Base-by-base conservation (phyloP, 2,329 filamentous ascomycete species). In the Xenoacremonium recifei region DNA sequence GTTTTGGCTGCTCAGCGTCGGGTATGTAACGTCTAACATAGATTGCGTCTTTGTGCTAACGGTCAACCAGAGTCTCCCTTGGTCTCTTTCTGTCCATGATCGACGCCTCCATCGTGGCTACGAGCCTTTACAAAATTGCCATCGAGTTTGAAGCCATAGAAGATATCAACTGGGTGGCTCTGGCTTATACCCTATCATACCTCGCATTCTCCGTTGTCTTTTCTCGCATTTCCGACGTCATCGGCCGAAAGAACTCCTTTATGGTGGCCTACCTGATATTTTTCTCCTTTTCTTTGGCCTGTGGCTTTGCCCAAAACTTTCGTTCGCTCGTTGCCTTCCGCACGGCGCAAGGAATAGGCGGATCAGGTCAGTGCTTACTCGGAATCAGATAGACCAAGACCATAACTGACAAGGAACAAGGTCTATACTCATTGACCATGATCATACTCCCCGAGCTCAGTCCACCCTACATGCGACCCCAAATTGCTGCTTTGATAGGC, bases 61-160 rank as follows among this genome's bases (percentile, higher is more conserved):
- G 7, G 35, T 38, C 17, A 10, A 16, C 17, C 27, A 80, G 75
- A 13, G 60, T 78, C 12, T 71, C 66, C 16, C 59, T 74, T 5
- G 78, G 77, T 3, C 66, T 82, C 1, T 77, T 80, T 39, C 68
- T 83, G 35, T 75, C 79, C 20, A 71, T 80, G 51, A 58, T 81
- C n/a, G 79, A 82, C 56, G 72, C 74, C 2, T 78, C 78, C 4
- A 81, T 83, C 27, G 74, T 83, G 1, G 77, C 79, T 2, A 82
- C 79, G 11, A 75, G 75, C 33, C 59, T 83, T 9, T 75, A 75
- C 51, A 67, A 66, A n/a, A 82, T 82, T 35, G 74, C 72, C 2
- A 56, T 54, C 13, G 75, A 82, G 4, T 76, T 82, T 35, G 42
- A 68, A 10, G 64, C 68, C 12, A 50, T 75, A 3, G 59, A 65